Conservation (phyloP, 2,329 filamentous ascomycete genomes). For the Fusarium incarnatum region DNA sequence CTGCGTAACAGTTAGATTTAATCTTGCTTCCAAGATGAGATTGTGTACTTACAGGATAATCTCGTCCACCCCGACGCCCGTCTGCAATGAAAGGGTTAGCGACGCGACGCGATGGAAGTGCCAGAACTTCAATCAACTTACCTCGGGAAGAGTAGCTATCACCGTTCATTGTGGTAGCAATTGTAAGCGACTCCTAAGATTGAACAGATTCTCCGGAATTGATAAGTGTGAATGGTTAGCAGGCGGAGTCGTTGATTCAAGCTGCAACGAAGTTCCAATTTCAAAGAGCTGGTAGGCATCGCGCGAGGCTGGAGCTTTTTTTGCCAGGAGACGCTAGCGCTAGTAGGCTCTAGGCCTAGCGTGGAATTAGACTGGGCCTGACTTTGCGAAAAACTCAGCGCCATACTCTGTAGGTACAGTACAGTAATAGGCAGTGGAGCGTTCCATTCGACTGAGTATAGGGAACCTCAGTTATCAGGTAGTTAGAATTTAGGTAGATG, state of each 20-base stretch:
- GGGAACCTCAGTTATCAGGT: background rate
- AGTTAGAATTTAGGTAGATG: background rate
- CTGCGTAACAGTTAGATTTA: constrained; percentile 43
- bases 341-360: constrained; percentile 43
- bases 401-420: background rate
- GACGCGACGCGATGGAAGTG: constrained; percentile 48
- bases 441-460: background rate
- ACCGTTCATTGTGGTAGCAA: constrained; percentile 76
- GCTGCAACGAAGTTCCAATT: constrained; percentile 46
- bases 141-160: constrained; percentile 85
- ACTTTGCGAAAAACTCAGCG: constrained; percentile 22
- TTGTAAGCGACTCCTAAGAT: constrained; percentile 34
- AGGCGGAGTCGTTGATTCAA: constrained; percentile 44
- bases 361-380: constrained; percentile 6
- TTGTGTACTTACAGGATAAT: constrained; percentile 62
- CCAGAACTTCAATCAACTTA: constrained; percentile 54
- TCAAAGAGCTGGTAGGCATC: constrained; percentile 45
- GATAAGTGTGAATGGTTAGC: constrained; percentile 40
- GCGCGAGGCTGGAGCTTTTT: constrained; percentile 62
- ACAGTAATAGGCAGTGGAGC: background rate
- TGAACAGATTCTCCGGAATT: constrained; percentile 29
- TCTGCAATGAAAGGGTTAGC: constrained; percentile 51
- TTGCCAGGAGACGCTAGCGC: constrained; percentile 48
- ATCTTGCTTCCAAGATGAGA: background rate
- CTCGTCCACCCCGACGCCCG: constrained; percentile 65